These are phyloP conservation scores for Spongospora subterranea DNA, from an alignment of 208 protist species.

Conservation along the genomic window DNA sequence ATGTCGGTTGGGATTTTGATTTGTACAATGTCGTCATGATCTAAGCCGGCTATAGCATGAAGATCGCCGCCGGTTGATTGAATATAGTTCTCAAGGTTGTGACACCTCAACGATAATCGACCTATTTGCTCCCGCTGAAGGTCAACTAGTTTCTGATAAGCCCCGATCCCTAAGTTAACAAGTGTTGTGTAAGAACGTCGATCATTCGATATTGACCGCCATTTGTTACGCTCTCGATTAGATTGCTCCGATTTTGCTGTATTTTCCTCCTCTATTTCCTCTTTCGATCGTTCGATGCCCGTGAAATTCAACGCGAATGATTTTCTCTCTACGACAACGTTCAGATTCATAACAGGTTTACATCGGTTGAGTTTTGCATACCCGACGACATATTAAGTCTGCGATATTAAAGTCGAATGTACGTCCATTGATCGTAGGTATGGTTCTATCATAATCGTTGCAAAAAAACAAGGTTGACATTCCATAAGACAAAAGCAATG, in stretches of 20 bases:
- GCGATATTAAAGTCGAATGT: too few species aligned
- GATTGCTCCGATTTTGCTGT: too few species aligned
- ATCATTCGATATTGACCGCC: neutral
- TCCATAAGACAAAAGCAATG: neutral
- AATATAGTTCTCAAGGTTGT: neutral
- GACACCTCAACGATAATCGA: neutral
- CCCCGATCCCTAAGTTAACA: neutral
- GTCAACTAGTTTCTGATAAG: neutral
- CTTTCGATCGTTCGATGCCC: neutral
- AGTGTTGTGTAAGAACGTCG: too few species aligned
- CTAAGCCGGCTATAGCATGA: neutral
- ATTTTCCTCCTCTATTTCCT: too few species aligned
- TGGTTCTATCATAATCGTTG: too few species aligned
- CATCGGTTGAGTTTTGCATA: too few species aligned
- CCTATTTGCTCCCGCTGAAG: neutral
- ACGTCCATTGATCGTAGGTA: too few species aligned
- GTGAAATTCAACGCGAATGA: neutral
- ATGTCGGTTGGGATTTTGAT: slow-evolving; percentile 4
- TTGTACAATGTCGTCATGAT: neutral
- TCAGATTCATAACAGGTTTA: too few species aligned
- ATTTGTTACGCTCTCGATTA: neutral
- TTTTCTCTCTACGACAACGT: too few species aligned
- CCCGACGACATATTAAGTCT: too few species aligned
- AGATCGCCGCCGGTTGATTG: neutral
- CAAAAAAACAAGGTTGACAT: neutral